Evolutionary conservation across 2,329 filamentous ascomycete genomes (phyloP), one percentile per base, ranked within the genome.

Genomic region (Sarocladium kiliense): DNA sequence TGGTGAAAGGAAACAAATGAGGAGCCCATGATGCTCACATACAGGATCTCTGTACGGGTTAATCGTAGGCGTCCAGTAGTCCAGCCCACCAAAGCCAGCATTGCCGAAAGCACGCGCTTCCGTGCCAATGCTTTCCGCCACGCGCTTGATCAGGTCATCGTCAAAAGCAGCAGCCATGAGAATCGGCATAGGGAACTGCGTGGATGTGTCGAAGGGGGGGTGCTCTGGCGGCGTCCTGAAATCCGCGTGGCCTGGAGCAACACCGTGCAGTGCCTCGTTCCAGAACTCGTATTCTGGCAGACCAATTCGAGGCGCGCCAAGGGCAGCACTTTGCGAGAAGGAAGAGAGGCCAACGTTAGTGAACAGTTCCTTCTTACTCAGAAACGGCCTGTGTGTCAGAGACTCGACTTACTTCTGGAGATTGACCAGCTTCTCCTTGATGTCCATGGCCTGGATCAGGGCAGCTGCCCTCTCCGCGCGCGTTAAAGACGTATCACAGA

Each of bases 31-130:
- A n/a, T n/a, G n/a, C n/a, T n/a, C n/a, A n/a, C n/a, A n/a, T n/a
- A n/a, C n/a, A 0, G 83, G 82, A 61, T 85, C 81, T 37, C 77
- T 77, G 69, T 80, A 86, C 0, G 80, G 76, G 61, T 86, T 87
- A 65, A 87, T 84, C 61, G 87, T 86, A 0, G 85, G 85, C 0
- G 85, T 83, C 78, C 81, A 86, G 63, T 74, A 83, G 63, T 84
- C 77, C 14, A 81, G 63, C 0, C 78, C 79, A 3, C 75, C 77
- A 9, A 74, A 69, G 2, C 78, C 79, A 5, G 64, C 76, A 59
- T 88, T 88, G 62, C 74, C 82, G 62, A 85, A 87, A 0, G 85
- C 84, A 34, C 85, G 74, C 1, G 80, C 82, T 64, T 88, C 84
- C 0, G 78, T 86, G 19, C 68, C 68, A 9, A 83, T 74, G 3